Percentiles rank a stretch among this genome's conserved stretches.
These are phyloP conservation scores for Rhizopogon vesiculosus DNA, from an alignment of 768 basidiomycete species.

Conservation along the genomic window DNA sequence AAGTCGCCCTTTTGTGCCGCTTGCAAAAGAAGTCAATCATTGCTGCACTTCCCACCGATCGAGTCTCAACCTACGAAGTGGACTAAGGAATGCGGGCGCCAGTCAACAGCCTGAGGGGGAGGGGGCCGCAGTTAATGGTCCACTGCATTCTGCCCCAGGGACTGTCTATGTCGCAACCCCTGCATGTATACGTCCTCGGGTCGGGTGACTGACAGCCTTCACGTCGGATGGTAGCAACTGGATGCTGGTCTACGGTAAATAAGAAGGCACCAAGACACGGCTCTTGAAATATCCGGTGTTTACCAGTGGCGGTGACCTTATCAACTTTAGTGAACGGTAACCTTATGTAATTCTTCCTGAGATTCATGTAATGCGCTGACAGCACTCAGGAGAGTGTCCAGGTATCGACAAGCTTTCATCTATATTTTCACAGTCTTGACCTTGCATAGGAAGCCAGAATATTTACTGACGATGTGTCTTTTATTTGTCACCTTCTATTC, in stretches of 20 bases:
- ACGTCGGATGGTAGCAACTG: constrained; percentile 32
- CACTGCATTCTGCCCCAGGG: constrained; percentile 30
- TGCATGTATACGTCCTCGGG: constrained; percentile 38
- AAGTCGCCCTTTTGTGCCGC: constrained; percentile 31
- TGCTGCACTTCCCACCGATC: neutral
- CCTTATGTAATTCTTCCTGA: neutral
- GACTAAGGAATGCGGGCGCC: constrained; percentile 45
- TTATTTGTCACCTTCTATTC: constrained; percentile 52
- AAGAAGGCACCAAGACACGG: constrained; percentile 41
- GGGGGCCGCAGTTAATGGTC: constrained; percentile 39
- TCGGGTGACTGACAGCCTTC: constrained; percentile 13
- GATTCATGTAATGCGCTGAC: neutral
- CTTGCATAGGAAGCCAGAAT: too few relatives aligned
- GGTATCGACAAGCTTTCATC: constrained; percentile 41
- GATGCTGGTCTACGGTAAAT: constrained; percentile 48
- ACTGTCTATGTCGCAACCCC: constrained; percentile 30
- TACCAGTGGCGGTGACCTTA: neutral
- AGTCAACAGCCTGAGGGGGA: constrained; percentile 55
- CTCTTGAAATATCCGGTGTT: constrained; percentile 16
- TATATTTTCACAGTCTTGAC: constrained; percentile 22
- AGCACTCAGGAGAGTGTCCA: constrained; percentile 26
- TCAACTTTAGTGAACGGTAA: neutral
- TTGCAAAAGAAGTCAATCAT: constrained; percentile 12
- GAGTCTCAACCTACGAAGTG: constrained; percentile 32
- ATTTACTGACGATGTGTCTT: constrained; percentile 42